Evolutionary conservation across 2,329 filamentous ascomycete genomes (phyloP), one percentile per base, ranked within the genome.

Genomic region (Lachnellula arida): DNA sequence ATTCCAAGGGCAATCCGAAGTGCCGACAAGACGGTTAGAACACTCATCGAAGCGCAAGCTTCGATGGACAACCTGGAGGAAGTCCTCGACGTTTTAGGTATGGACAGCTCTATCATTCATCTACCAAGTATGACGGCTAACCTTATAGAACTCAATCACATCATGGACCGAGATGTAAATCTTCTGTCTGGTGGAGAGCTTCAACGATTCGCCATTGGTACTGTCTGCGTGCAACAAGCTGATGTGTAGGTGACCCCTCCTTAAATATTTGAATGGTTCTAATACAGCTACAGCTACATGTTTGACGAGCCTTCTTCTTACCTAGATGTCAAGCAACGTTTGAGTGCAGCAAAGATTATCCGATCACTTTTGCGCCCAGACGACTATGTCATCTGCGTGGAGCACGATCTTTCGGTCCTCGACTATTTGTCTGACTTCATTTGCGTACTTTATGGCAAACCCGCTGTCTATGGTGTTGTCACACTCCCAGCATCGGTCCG

Each of bases 281-380:
- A 48, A 58, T 49, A 55, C 54, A 48, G 34, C 43, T 46, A 25
- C 25, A 48, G 49, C 52, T 99, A 99, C 81, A 97, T 99, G 94
- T 99, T 99, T 69, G 94, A 99, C 74, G 94, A 99, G 78, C 95
- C 95, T 17, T 97, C 93, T 42, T 99, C 94, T 39, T 99, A 97
- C 75, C 84, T 99, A 56, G 95, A 99, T 88, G 94, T 99, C 71
- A 97, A 97, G 82, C 94, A 99, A 77, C 89, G 94, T 86, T 79
- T 99, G 65, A 89, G 88, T 65, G 94, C 95, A 61, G 93, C 91
- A 67, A 85, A 88, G 66, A 89, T 96, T 66, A 97, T 99, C 68
- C 91, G 94, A 64, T 92, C 90, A 61, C 85, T 99, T 49, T 83
- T 97, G 53, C 84, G 89, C 48, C 85, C 91, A 47, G 84, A 97